Percentiles rank a stretch among this genome's conserved stretches.
Conservation (phyloP, 2,329 filamentous ascomycete species). For the Trichoderma arundinaceum region DNA sequence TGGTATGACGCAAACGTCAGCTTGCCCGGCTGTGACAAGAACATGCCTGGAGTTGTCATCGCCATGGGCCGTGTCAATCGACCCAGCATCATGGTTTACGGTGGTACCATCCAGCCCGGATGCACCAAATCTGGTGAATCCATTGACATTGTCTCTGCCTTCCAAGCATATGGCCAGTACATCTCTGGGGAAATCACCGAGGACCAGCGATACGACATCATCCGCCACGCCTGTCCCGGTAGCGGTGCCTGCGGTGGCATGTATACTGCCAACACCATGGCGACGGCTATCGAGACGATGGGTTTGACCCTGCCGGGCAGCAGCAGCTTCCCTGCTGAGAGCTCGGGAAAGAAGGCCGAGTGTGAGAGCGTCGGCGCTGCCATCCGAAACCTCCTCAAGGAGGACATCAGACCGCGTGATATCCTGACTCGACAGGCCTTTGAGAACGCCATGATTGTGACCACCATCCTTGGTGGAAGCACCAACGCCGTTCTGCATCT, state of each 20-base stretch:
- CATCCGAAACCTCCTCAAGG: slow-evolving; percentile 74
- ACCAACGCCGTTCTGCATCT: slow-evolving; percentile 86
- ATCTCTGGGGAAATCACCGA: slow-evolving; percentile 90
- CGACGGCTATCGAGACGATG: slow-evolving; percentile 87
- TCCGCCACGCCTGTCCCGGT: slow-evolving; percentile 78
- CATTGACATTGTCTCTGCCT: slow-evolving; percentile 95
- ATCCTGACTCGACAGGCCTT: slow-evolving; percentile 82
- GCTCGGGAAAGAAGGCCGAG: slow-evolving; percentile 72
- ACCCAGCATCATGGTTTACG: slow-evolving; percentile 96
- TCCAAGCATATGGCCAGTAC: slow-evolving; percentile 97
- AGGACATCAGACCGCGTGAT: slow-evolving; percentile 78
- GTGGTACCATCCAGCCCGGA: slow-evolving; percentile 90
- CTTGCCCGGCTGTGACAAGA: slow-evolving; percentile 98
- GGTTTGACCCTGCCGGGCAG: slow-evolving; percentile 85
- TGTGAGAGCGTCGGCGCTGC: slow-evolving; percentile 74
- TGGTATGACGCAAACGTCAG: slow-evolving; percentile 99
- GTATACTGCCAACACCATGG: slow-evolving; percentile 96
- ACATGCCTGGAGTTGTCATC: slow-evolving; percentile 93
- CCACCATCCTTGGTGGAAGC: slow-evolving; percentile 82
- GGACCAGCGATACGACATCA: slow-evolving; percentile 91
- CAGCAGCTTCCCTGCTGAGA: slow-evolving; percentile 79
- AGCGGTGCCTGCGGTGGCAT: slow-evolving; percentile 79
- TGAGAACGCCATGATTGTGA: slow-evolving; percentile 83
- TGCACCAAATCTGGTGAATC: slow-evolving; percentile 76
- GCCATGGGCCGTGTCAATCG: slow-evolving; percentile 95